Base-by-base conservation (phyloP, 108 stramenopile species). In the Schizochytrium sp. region DNA sequence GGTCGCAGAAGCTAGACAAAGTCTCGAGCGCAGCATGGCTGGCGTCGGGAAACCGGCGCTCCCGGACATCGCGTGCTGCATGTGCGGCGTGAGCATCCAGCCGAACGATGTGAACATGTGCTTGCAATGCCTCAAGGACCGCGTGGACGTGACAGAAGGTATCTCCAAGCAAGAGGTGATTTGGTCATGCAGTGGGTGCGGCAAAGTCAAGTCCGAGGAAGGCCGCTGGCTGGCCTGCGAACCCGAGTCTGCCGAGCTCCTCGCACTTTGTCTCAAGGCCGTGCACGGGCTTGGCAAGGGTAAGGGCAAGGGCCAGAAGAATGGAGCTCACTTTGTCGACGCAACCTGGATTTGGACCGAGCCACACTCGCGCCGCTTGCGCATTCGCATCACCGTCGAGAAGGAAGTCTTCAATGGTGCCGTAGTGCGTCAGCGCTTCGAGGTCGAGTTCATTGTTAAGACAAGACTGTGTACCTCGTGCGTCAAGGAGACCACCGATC, bases 311-410 rank as follows among this genome's bases (percentile, higher is more conserved):
- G 51, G 76, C 76, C 45, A 53, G 48, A 83, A 83, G 28, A 83
- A 90, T 44, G 90, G 90, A 72, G 95, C 98, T 3, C 95, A 96
- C 87, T 90, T 99, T 57, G 95, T 98, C 34, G 99, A 99, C 93
- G 99, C 99, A 5, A 93, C 90, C 5, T 99, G 98, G 98, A 96
- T 99, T 44, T 99, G 99, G 99, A 99, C 99, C 5, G 98, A 99
- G 91, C 98, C 99, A 2, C 98, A 99, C 92, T 96, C 95, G 28
- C 97, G 96, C 96, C 92, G 99, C 60, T 93, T 99, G 47, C 98
- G 98, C 92, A n/a, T 92, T 25, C 58, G 55, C 45, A 90, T 99
- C 47, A 99, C 98, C 28, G 94, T 99, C 48, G 98, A 99, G 90
- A 95, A 97, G 87, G 98, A 99, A 90, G 96, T 98, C 10, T 90